Base-by-base conservation (phyloP, 225 moss, liverwort and hornwort species). In the Sphagnum tenellum region DNA sequence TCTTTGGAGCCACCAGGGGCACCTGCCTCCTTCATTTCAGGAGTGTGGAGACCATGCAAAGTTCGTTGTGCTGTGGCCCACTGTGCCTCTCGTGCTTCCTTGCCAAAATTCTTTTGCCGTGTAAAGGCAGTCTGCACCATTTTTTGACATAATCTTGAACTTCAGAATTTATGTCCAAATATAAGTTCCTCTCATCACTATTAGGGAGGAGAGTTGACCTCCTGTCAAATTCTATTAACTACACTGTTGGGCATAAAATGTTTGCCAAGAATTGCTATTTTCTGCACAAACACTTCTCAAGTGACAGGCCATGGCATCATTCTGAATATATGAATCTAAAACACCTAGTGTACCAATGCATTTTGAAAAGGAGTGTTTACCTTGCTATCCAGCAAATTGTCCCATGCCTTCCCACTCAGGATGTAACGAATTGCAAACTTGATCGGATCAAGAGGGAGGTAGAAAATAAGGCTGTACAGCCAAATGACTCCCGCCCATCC, bases 31-130 rank as follows among this genome's bases (percentile, higher is more conserved):
- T 29, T 29, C 8, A 73, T 53, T 7, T 84, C 76, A 2, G 78
- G 76, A 65, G 90, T 81, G n/a, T 94, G 90, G 57, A 94, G 82
- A 60, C 88, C 94, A 49, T 89, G 90, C 60, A 94, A 64, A 45
- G 94, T 94, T 74, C 87, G 84, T 65, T 94, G 94, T 59, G 90
- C 94, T 48, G 76, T 86, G 44, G 90, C 94, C 94, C 94, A 94
- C 60, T 90, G 90, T 47, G 88, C 90, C 68, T 94, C 86, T 48
- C 94, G 84, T 44, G 84, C 77, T 72, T 94, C 94, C 81, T 78
- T 94, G 55, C 94, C 90, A 4, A 94, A 94, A 69, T 90, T 85
- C 61, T 84, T 88, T 49, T 86, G 84, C 9, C 52, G 88, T 3
- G 90, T 78, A 72, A 90, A 90, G 3, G 94, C 90, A 14, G 88